Conservation (phyloP, 2,329 filamentous ascomycete genomes). For the Sphaceloma murrayae region DNA sequence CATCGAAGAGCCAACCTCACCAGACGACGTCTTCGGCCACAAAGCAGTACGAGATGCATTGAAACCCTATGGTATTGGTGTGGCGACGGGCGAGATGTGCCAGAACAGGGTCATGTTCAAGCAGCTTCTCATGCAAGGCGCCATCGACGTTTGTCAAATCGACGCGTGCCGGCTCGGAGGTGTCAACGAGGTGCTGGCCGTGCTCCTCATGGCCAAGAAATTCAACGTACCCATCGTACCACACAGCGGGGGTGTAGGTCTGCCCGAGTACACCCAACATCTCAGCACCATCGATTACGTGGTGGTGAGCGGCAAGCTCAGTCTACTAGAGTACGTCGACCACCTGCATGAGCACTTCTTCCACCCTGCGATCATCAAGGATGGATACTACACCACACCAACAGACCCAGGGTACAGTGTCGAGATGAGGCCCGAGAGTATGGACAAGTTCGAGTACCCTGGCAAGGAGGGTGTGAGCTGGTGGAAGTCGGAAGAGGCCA, state of each 20-base stretch:
- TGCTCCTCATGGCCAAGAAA: conserved; percentile 75
- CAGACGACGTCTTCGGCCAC: conserved; percentile 83
- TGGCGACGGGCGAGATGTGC: conserved; percentile 90
- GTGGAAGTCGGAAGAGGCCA: conserved; percentile 78
- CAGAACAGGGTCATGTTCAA: conserved; percentile 94
- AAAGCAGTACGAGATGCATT: conserved; percentile 75
- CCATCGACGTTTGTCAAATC: conserved; percentile 81
- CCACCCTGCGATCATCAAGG: conserved; percentile 67
- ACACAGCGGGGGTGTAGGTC: conserved; percentile 78
- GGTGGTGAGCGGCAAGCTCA: conserved; percentile 68
- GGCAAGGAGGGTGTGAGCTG: conserved; percentile 70
- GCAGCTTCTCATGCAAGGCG: conserved; percentile 69
- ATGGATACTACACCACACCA: conserved; percentile 82
- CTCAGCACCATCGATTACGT: conserved; percentile 89
- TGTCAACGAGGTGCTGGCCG: conserved; percentile 86
- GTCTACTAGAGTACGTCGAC: conserved; percentile 82
- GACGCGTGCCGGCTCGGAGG: conserved; percentile 84
- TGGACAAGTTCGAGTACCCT: conserved; percentile 69
- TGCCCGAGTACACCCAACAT: conserved; percentile 92
- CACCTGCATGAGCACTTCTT: conserved; percentile 90
- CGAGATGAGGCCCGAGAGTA: conserved; percentile 83
- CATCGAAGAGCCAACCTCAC: conserved; percentile 87
- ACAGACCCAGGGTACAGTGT: conserved; percentile 78
- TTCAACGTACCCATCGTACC: conserved; percentile 74
- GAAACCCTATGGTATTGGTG: conserved; percentile 63